Evolutionary conservation across 2,329 filamentous ascomycete genomes (phyloP), one percentile per base, ranked within the genome.

Genomic region (Didymella keratinophila): DNA sequence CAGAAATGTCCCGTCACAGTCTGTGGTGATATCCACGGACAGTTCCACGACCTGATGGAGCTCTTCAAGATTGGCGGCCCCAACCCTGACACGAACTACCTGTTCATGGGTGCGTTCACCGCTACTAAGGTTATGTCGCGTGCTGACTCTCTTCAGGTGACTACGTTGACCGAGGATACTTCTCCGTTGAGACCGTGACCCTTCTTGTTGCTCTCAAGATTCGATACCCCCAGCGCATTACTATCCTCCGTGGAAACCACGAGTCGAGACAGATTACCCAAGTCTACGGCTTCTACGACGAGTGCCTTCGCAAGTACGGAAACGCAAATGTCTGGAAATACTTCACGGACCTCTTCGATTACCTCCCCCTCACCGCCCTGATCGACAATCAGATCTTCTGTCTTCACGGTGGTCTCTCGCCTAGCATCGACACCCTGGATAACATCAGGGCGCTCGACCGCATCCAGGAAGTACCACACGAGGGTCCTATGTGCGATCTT

Each of bases 21-120:
- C 63, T 98, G 95, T 79, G 95, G 95, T 78, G 95, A 99, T 81
- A 99, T 99, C 77, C 95, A 99, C 80, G 95, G 95, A 68, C 95
- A 99, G 81, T 98, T 98, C 79, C 94, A 98, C 80, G 95, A 99
- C 76, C 82, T 99, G 79, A 98, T 99, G 93, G 95, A 99, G 82
- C 87, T 99, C 52, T 99, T 99, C 86, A 96, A 96, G 83, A 98
- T 99, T 78, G 95, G 95, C 70, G 95, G 95, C 53, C 93, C 93
- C 61, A 97, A 97, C 77, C 95, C 95, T 67, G 95, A 99, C 80
- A 98, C 95, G 76, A 98, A 98, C 83, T 98, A 98, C 81, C 89
- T 98, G 67, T 98, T 98, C 83, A 98, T 99, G 93, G 93, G 92
- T 95, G 47, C 48, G 65, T 52, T 39, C 20, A 44, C 34, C 49